Base-by-base conservation (phyloP, 257 asterid species). In the Prunella vulgaris region DNA sequence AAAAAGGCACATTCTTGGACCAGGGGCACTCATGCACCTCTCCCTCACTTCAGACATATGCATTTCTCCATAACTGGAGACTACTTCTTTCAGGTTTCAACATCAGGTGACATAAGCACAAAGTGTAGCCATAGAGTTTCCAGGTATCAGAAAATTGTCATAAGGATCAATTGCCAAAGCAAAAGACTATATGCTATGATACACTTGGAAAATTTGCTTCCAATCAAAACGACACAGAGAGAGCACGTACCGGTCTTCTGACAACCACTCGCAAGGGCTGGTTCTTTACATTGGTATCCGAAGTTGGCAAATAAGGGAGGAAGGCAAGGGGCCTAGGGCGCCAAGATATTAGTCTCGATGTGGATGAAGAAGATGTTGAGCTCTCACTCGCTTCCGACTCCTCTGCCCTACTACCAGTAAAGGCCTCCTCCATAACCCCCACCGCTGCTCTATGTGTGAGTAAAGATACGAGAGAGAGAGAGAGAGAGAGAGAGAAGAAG, bases 211-310 rank as follows among this genome's bases (percentile, higher is more conserved):
- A 74, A 69, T 25, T 1, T 18, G 54, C 10, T 57, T n/a, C 63
- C 57, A 67, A 80, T 12, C 27, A 64, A 51, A 64, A 49, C 1
- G 40, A 49, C 13, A 68, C 14, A 22, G 20, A 77, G 35, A 46
- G 61, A 74, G 38, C 82, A 79, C 97, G 76, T 85, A 93, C 99
- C 74, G 97, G 96, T 76, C 83, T 90, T 80, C 93, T 83, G 73
- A 86, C 96, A 38, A 78, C 84, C 25, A 85, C 96, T 51, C 88
- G 82, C 84, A 90, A 79, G 78, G 71, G 58, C 62, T 76, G 90
- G 75, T 88, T 84, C 77, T 86, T 84, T 70, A 81, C 82, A 78
- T 76, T 76, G 66, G 75, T 61, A 70, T 70, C 79, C 25, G 33
- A 12, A 77, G 65, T 51, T 42, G 89, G 66, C 4, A 79, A 77